A percentile compares a stretch with the other conserved stretches of the same genome.
Conservation (phyloP, 2,329 filamentous ascomycete species). For the Tolypocladium sp. region DNA sequence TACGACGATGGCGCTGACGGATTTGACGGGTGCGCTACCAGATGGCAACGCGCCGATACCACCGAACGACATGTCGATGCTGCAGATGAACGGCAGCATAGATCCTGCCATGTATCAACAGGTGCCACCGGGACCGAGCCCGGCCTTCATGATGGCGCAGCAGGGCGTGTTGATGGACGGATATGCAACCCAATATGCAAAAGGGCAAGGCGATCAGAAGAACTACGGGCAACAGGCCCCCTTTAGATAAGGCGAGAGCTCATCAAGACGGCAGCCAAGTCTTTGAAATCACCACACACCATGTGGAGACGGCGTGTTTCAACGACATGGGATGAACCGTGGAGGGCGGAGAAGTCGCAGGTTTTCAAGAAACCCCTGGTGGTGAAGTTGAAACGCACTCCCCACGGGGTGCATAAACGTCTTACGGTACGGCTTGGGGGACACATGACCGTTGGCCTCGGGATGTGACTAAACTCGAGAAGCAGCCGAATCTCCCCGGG, state of each 20-base stretch:
- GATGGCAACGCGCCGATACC: slow-evolving; percentile 5
- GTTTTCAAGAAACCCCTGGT: neutral
- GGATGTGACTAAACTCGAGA: neutral
- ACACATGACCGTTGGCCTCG: neutral
- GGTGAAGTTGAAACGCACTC: neutral
- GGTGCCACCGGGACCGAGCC: slow-evolving; percentile 5
- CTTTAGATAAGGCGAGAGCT: neutral
- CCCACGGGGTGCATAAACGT: neutral
- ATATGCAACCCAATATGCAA: slow-evolving; percentile 9
- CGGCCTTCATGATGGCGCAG: slow-evolving; percentile 11
- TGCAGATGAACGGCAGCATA: slow-evolving; percentile 7
- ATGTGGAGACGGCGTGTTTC: neutral
- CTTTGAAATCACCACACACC: neutral
- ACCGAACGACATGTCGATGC: slow-evolving; percentile 5
- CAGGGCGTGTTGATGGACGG: slow-evolving; percentile 12
- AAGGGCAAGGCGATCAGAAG: slow-evolving; percentile 5
- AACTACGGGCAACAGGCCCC: slow-evolving; percentile 8
- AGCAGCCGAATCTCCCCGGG: neutral
- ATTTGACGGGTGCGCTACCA: slow-evolving; percentile 10
- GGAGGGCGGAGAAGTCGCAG: neutral
- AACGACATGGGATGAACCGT: neutral
- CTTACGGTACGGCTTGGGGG: neutral
- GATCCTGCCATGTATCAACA: slow-evolving; percentile 12
- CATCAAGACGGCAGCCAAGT: neutral
- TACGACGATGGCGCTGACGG: slow-evolving; percentile 11